A percentile compares a stretch with the other conserved stretches of the same genome.
Evolutionary conservation across 1,284 basidiomycete species (phyloP).

Genomic region (Leccinum subrobustum): DNA sequence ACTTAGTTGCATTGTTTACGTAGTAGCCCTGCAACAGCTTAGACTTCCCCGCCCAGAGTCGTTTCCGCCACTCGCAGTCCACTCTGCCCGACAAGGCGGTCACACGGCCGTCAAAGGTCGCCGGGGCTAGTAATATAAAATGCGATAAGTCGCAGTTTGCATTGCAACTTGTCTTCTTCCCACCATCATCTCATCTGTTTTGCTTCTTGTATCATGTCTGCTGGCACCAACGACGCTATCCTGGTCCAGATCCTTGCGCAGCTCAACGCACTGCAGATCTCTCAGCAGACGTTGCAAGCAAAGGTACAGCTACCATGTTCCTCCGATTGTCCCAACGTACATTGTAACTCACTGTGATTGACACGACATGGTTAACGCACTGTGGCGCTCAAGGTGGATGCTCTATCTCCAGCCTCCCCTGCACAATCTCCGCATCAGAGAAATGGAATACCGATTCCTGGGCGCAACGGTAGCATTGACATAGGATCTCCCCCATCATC

Average conservation of each 20-base stretch:
- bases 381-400: conserved; percentile 36
- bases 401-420: conserved; percentile 31
- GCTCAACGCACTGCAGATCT: conserved; percentile 65
- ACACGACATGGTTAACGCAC: not conserved
- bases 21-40: not conserved
- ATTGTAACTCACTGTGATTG: conserved; percentile 2
- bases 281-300: conserved; percentile 71
- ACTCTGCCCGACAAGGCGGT: not conserved
- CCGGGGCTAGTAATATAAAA: conserved; percentile 16
- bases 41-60: not conserved
- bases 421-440: conserved; percentile 21
- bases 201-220: conserved; percentile 39
- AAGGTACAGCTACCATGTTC: conserved; percentile 46
- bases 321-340: conserved; percentile 1
- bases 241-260: conserved; percentile 71
- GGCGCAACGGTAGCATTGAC: conserved; percentile 15
- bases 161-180: conserved; percentile 9
- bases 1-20: not conserved
- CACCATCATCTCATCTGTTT: conserved; percentile 9
- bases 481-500: conserved; percentile 23
- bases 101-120: conserved; percentile 1
- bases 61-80: not conserved
- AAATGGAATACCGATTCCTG: conserved; percentile 26
- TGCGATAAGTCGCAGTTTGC: not conserved
- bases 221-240: conserved; percentile 48